phyloP scores from a whole-genome alignment of 1,284 basidiomycete species.

The Moesziomyces aphidis region DNA sequence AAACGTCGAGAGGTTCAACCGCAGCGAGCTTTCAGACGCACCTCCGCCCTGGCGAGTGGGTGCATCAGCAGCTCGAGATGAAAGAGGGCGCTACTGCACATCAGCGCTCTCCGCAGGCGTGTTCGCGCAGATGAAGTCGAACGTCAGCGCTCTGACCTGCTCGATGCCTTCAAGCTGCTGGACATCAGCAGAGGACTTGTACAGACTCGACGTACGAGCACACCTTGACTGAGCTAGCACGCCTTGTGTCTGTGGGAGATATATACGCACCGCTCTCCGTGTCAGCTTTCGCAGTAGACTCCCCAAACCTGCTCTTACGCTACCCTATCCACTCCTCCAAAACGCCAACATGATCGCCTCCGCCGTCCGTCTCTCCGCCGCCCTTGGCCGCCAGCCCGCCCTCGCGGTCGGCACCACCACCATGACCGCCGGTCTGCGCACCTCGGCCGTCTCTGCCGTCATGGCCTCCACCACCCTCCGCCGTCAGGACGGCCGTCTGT shows the following conservation, averaged over 20 bases:
- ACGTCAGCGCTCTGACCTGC: not conserved
- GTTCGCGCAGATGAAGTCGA: not conserved
- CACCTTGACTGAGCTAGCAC: not conserved
- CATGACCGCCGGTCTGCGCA: slow-evolving; percentile 43
- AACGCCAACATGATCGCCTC: slow-evolving; percentile 40
- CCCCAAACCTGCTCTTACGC: not conserved
- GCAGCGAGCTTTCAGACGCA: not conserved
- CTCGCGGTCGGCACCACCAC: slow-evolving; percentile 24
- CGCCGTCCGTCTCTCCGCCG: slow-evolving; percentile 45
- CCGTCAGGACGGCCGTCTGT: slow-evolving; percentile 41
- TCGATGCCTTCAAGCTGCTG: not conserved
- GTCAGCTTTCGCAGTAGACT: not conserved
- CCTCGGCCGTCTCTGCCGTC: slow-evolving; percentile 34
- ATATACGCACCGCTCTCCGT: not conserved
- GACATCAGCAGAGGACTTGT: not conserved
- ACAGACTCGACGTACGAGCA: not conserved
- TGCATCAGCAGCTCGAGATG: not conserved
- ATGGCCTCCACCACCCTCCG: slow-evolving; percentile 31
- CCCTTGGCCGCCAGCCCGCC: slow-evolving; percentile 45
- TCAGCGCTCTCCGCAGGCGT: too few species aligned
- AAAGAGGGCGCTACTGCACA: not conserved
- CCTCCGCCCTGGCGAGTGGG: not conserved
- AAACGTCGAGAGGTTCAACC: not conserved
- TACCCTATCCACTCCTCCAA: not conserved
- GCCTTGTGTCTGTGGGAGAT: not conserved